phyloP scores from a whole-genome alignment of 305 asterid genomes.

The Withania somnifera region DNA sequence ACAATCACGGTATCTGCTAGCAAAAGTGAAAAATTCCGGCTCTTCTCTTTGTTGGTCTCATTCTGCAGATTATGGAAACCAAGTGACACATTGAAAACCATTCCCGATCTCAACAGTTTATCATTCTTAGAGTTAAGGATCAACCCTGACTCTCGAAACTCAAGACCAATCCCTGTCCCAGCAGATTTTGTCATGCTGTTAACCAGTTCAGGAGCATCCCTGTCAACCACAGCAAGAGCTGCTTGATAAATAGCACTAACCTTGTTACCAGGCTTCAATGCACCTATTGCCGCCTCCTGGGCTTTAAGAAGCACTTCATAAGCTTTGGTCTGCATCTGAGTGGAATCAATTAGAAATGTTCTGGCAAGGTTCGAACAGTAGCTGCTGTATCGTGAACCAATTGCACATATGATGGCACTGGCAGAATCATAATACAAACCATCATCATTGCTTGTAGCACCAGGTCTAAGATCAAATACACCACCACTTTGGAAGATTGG shows the following conservation, averaged over 20 bases:
- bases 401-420: conserved; percentile 57
- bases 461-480: conserved; percentile 54
- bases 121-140: conserved; percentile 49
- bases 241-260: conserved; percentile 43
- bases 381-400: conserved; percentile 68
- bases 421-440: conserved; percentile 44
- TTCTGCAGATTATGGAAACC: conserved; percentile 58
- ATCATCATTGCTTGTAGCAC: conserved; percentile 64
- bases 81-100: conserved; percentile 63
- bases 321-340: conserved; percentile 46
- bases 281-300: conserved; percentile 58
- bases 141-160: conserved; percentile 69
- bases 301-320: conserved; percentile 64
- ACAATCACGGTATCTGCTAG: conserved; percentile 62
- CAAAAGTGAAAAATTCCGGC: conserved; percentile 39
- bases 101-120: conserved; percentile 44
- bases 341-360: conserved; percentile 54
- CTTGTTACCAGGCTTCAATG: conserved; percentile 57
- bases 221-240: conserved; percentile 48
- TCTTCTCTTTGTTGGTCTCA: conserved; percentile 33
- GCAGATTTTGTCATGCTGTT: conserved; percentile 57
- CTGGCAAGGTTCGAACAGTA: conserved; percentile 75
- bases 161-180: conserved; percentile 77
- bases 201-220: conserved; percentile 51
- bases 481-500: conserved; percentile 83